Evolutionary conservation across 2,329 filamentous ascomycete genomes (phyloP), one percentile per base, ranked within the genome.

Genomic region (Xylariaceae sp.): DNA sequence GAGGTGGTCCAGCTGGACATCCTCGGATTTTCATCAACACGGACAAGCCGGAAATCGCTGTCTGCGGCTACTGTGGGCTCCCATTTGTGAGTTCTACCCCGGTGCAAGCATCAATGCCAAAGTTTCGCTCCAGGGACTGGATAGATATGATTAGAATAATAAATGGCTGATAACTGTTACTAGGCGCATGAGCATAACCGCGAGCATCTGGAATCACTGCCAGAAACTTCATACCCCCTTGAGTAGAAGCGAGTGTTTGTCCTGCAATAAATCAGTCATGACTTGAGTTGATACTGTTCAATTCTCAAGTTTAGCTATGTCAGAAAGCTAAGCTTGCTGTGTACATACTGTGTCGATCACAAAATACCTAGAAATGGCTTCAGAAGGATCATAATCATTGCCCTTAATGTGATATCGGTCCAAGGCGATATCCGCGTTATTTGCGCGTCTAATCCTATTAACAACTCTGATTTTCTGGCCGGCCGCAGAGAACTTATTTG

Each of bases 1-100:
- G 93, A 56, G 93, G 93, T 65, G 95, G 93, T 44, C 89, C 93
- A 29, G 79, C 90, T 52, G 95, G 95, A 43, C 95, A 99, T 75
- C 95, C 95, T 48, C 85, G 86, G 70, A 89, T 99, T 77, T 99
- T 92, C 75, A 99, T 99, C 84, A 99, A 99, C 78, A 88, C 90
- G 65, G 95, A 99, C 78, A 98, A 97, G 82, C 90, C 95, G 43
- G 88, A 98, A 80, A 96, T 99, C 69, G 85, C 86, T 75, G 81
- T 81, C 73, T 99, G 95, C 81, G 88, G 84, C 70, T 99, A 99
- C 80, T 99, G 95, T 73, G 95, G 95, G 50, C 74, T 95, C 65
- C 95, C 95, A 67, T 99, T 88, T 73, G 95, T 98, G 83, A 73
- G 93, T 76, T 51, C 40, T 32, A 19, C 29, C 26, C n/a, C 40